These are phyloP conservation scores for Xylaria cubensis DNA, from an alignment of 495 filamentous ascomycete genomes.

Conservation along the genomic window DNA sequence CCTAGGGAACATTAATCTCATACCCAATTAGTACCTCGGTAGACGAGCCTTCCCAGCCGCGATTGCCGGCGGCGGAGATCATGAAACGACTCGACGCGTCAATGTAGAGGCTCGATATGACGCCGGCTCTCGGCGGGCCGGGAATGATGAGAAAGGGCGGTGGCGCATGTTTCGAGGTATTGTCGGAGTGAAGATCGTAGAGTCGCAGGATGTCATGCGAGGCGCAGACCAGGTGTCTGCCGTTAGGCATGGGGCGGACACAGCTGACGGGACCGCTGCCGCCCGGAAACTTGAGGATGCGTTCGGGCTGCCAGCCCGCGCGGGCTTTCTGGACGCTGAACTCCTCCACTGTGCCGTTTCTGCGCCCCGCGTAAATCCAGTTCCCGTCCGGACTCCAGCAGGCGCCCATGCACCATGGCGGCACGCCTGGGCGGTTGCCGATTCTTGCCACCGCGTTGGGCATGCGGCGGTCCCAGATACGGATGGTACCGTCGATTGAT, in stretches of 20 bases:
- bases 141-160: slow-evolving; percentile 95
- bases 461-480: slow-evolving; percentile 88
- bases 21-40: slow-evolving; percentile 95
- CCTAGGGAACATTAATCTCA: slow-evolving; percentile 66
- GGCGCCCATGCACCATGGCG: slow-evolving; percentile 98
- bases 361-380: slow-evolving; percentile 88
- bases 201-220: slow-evolving; percentile 93
- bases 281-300: slow-evolving; percentile 88
- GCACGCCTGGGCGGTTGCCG: slow-evolving; percentile 69
- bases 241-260: slow-evolving; percentile 89
- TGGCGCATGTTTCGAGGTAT: slow-evolving; percentile 70
- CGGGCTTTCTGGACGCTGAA: slow-evolving; percentile 84
- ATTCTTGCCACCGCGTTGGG: slow-evolving; percentile 80
- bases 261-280: slow-evolving; percentile 90
- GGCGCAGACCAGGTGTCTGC: slow-evolving; percentile 90
- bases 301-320: slow-evolving; percentile 63
- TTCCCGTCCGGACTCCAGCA: slow-evolving; percentile 98
- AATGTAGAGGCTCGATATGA: slow-evolving; percentile 81
- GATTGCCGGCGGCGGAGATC: slow-evolving; percentile 86
- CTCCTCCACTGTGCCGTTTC: slow-evolving; percentile 95
- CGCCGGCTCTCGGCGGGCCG: slow-evolving; percentile 85
- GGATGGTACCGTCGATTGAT: slow-evolving; percentile 85
- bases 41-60: slow-evolving; percentile 92
- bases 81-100: slow-evolving; percentile 90
- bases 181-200: slow-evolving; percentile 80